Evolutionary conservation across 129 eudicot species (phyloP).

Genomic region (Chrysanthemum lavandulifolium): DNA sequence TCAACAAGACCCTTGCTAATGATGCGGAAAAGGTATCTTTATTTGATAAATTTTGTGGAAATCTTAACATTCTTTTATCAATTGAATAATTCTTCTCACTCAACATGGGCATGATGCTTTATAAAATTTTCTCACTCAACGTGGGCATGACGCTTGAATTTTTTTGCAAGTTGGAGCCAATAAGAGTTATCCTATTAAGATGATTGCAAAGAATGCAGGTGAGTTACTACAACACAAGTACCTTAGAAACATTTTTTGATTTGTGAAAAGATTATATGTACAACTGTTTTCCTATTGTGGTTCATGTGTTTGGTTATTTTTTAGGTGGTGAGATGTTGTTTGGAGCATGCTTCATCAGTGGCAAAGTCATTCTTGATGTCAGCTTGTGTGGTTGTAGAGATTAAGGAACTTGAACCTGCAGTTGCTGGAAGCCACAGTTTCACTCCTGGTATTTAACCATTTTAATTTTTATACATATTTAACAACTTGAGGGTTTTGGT

Average conservation of each 20-base stretch:
- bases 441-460: constrained; percentile 48
- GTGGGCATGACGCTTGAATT: neutral
- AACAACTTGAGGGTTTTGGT: neutral
- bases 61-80: neutral
- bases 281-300: neutral
- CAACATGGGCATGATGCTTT: too few species aligned
- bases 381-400: constrained; percentile 85
- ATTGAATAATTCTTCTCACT: neutral
- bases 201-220: constrained; percentile 93
- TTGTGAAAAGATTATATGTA: neutral
- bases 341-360: constrained; percentile 86
- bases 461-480: neutral
- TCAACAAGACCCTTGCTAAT: constrained; percentile 69
- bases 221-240: constrained; percentile 11
- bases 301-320: too few species aligned
- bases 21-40: constrained; percentile 66
- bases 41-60: neutral
- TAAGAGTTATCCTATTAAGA: constrained; percentile 73
- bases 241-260: neutral
- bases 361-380: constrained; percentile 93
- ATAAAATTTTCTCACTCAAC: too few species aligned
- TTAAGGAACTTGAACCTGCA: constrained; percentile 75
- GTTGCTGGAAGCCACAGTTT: constrained; percentile 73
- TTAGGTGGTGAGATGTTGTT: constrained; percentile 45
- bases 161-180: constrained; percentile 69